Evolutionary conservation across 2,329 filamentous ascomycete genomes (phyloP).

Genomic region (Colletotrichum liriopes): DNA sequence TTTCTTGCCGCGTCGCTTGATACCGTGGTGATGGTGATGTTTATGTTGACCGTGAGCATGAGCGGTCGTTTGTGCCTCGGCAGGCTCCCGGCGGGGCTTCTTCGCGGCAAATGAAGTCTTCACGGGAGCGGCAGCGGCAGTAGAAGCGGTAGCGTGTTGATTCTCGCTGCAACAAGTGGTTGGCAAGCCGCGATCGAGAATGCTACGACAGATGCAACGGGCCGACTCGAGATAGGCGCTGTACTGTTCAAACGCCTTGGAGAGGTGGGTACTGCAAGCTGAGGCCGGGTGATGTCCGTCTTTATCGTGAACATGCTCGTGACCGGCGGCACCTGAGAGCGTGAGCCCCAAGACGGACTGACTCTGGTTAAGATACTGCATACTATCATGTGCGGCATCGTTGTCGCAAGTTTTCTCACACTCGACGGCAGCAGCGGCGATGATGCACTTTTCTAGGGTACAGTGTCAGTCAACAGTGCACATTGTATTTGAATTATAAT

Average conservation of each 20-base stretch:
- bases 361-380: slow-evolving; percentile 22
- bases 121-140: slow-evolving; percentile 5
- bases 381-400: slow-evolving; percentile 47
- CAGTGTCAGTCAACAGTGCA: slow-evolving; percentile 16
- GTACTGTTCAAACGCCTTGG: slow-evolving; percentile 53
- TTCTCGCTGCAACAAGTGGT: slow-evolving; percentile 48
- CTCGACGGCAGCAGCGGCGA: slow-evolving; percentile 50
- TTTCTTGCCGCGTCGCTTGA: slow-evolving; percentile 45
- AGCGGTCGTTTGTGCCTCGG: slow-evolving; percentile 32
- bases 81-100: background rate
- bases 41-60: slow-evolving; percentile 43
- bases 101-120: background rate
- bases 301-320: slow-evolving; percentile 49
- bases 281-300: slow-evolving; percentile 46
- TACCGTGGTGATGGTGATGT: slow-evolving; percentile 43
- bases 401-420: slow-evolving; percentile 51
- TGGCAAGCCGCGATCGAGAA: slow-evolving; percentile 50
- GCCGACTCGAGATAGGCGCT: slow-evolving; percentile 54
- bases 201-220: slow-evolving; percentile 56
- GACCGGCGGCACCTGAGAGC: slow-evolving; percentile 40
- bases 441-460: slow-evolving; percentile 51
- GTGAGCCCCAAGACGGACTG: slow-evolving; percentile 10
- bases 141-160: slow-evolving; percentile 6
- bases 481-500: background rate
- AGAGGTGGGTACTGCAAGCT: slow-evolving; percentile 53